Conservation (phyloP, 2,329 filamentous ascomycete species). For the Whalleya microplaca region DNA sequence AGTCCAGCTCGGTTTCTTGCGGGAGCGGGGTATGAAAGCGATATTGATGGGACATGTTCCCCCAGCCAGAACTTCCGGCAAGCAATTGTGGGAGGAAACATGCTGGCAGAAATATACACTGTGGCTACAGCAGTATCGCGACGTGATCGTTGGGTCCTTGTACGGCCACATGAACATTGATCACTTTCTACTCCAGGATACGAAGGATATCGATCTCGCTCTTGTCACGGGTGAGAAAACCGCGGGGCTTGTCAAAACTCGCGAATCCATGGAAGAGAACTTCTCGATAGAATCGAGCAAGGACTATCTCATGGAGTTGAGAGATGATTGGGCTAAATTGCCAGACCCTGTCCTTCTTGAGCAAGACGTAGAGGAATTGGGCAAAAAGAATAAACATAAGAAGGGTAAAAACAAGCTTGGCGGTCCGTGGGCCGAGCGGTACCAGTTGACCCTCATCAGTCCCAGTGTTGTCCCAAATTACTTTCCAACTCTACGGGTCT, state of each 20-base stretch:
- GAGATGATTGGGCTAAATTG: constrained; percentile 76
- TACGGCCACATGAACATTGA: constrained; percentile 99
- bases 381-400: constrained; percentile 54
- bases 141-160: constrained; percentile 77
- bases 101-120: constrained; percentile 98
- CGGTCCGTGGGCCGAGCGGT: constrained; percentile 82
- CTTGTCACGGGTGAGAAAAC: constrained; percentile 40
- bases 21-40: constrained; percentile 85
- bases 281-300: constrained; percentile 69
- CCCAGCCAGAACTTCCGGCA: constrained; percentile 81
- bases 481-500: constrained; percentile 85
- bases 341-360: constrained; percentile 55
- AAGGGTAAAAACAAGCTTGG: constrained; percentile 71
- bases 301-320: constrained; percentile 79
- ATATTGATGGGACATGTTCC: constrained; percentile 95
- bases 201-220: constrained; percentile 70
- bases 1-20: constrained; percentile 82
- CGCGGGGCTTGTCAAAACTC: constrained; percentile 28
- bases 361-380: constrained; percentile 34
- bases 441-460: constrained; percentile 77
- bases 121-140: constrained; percentile 88
- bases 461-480: constrained; percentile 93
- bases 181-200: constrained; percentile 93
- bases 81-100: constrained; percentile 91
- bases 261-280: constrained; percentile 51